Base-by-base conservation (phyloP, 2,329 filamentous ascomycete genomes). In the Penicillium sp. region DNA sequence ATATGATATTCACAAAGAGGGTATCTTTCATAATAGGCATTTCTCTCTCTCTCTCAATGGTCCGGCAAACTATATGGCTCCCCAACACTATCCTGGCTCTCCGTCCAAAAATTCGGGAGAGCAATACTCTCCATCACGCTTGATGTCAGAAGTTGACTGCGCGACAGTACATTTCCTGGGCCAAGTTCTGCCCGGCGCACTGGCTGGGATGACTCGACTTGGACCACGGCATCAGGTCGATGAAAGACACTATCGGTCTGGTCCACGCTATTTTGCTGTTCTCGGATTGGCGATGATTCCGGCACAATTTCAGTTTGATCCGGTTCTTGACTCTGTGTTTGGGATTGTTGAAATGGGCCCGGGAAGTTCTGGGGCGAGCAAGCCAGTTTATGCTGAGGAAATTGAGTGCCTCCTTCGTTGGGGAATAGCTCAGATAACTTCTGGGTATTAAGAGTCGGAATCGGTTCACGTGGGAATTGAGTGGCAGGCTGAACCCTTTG, bases 41-140 rank as follows among this genome's bases (percentile, higher is more conserved):
- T 26, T 43, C 43, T 49, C 16, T 37, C 7, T 37, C 14, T 18
- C 14, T 24, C 6, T 59, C 40, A 65, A 26, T 51, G 53, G 45
- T 71, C 65, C 28, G 65, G 63, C 36, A 66, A 51, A 51, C 62
- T 70, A 56, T 75, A 74, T 21, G 70, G 72, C 44, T 74, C 73
- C 29, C 70, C 70, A 24, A 71, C 63, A 58, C 67, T 74, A 48
- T 73, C 70, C 54, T 75, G 71, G 48, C 71, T 77, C 6, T 66
- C 66, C 60, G 68, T 66, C 67, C 72, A 74, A 16, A 73, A 68
- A 4, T 64, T 65, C 3, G 74, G 75, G n/a, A 73, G 50, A 6
- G 75, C 72, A 45, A 77, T 63, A 55, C 74, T 77, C 48, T 77
- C 75, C 74, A 77, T 75, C 16, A 77, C 65, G 53, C 73, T 77